Conservation (phyloP, 371 early-diverging fungal species). For the Chytridium lagenaria region DNA sequence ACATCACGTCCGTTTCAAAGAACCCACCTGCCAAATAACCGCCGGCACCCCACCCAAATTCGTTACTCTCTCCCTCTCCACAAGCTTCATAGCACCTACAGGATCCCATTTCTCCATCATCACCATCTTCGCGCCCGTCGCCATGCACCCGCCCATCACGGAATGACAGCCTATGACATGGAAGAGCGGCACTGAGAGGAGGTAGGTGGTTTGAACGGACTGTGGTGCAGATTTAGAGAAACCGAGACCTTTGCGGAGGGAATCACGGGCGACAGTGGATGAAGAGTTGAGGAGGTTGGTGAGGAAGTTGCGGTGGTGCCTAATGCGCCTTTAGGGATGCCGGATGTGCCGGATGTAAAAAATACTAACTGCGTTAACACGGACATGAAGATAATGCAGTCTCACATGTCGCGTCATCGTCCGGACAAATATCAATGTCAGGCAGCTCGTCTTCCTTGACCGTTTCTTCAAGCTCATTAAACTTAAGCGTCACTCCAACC, state of each 20-base stretch:
- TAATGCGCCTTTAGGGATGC: slow-evolving; percentile 24
- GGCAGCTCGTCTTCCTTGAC: not conserved
- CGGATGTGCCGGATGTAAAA: slow-evolving; percentile 27
- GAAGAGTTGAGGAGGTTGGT: not conserved
- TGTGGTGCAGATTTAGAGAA: not conserved
- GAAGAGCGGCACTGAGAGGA: slow-evolving; percentile 36
- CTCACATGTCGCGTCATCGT: slow-evolving; percentile 9
- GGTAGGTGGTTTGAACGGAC: slow-evolving; percentile 3
- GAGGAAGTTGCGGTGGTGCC: slow-evolving; percentile 27
- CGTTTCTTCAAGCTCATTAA: not conserved
- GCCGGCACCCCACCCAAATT: slow-evolving; percentile 36
- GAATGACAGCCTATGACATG: slow-evolving; percentile 34
- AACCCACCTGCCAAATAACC: slow-evolving; percentile 23
- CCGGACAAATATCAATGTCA: not conserved
- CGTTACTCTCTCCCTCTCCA: slow-evolving; percentile 32
- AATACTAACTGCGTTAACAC: slow-evolving; percentile 21
- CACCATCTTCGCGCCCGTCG: slow-evolving; percentile 25
- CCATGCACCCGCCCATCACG: not conserved
- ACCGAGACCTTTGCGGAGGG: slow-evolving; percentile 15
- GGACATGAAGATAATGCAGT: no score
- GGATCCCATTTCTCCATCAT: slow-evolving; percentile 36
- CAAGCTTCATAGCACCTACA: slow-evolving; percentile 22
- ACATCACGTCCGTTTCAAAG: not conserved
- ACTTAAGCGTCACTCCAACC: no score
- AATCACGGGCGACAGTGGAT: not conserved